Conservation (phyloP, 257 asterid genomes). For the Solanum gandarillasii region DNA sequence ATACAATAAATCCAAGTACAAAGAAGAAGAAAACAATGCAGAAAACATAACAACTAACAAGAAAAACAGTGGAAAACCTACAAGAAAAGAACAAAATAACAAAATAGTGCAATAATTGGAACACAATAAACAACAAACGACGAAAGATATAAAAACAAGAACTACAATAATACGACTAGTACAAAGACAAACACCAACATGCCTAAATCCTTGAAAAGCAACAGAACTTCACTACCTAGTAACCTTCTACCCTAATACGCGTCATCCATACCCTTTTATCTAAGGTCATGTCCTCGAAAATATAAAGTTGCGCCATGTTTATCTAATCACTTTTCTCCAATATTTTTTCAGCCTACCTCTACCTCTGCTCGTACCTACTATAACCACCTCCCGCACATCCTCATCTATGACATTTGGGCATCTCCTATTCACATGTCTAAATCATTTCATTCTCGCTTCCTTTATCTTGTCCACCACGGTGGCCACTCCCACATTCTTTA, state of each 20-base stretch:
- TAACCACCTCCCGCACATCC: background rate
- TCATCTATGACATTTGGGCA: background rate
- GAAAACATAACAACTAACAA: no score
- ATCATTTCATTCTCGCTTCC: no score
- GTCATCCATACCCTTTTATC: background rate
- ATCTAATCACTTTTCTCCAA: background rate
- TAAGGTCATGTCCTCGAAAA: background rate
- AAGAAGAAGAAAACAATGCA: background rate
- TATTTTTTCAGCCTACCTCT: no score
- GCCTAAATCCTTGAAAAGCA: background rate
- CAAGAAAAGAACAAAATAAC: background rate
- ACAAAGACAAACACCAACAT: background rate
- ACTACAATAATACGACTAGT: background rate
- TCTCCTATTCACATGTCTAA: background rate
- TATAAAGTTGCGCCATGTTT: background rate
- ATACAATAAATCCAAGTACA: background rate
- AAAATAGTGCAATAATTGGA: background rate
- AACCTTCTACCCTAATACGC: no score
- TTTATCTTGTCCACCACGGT: background rate
- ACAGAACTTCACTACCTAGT: background rate
- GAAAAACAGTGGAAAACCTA: background rate
- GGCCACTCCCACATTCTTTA: no score
- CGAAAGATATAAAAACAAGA: background rate
- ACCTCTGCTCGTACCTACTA: background rate
- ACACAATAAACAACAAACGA: no score